Percentiles rank a stretch among this genome's conserved stretches.
These are phyloP conservation scores for Stylosanthes scabra DNA, from an alignment of 331 rosid genomes.

Conservation along the genomic window DNA sequence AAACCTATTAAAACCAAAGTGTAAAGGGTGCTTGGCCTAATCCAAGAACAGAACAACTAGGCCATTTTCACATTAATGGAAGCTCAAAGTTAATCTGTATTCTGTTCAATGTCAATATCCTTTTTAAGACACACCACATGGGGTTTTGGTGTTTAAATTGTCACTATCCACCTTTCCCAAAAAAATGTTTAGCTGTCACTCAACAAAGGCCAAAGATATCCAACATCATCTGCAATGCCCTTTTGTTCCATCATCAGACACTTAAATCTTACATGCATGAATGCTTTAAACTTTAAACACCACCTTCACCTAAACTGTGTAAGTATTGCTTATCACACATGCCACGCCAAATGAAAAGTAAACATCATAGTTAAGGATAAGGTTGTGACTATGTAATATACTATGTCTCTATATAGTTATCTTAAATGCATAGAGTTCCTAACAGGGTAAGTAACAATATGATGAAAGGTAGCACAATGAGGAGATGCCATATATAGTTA, in stretches of 20 bases:
- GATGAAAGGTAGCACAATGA: conserved; percentile 32
- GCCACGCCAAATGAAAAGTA: not conserved
- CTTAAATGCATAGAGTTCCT: conserved; percentile 16
- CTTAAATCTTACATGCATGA: not conserved
- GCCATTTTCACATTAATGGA: conserved; percentile 40
- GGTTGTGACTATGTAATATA: not conserved
- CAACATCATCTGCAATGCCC: conserved; percentile 17
- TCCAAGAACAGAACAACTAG: conserved; percentile 37
- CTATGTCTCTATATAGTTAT: not conserved
- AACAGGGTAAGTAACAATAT: conserved; percentile 31
- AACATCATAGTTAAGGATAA: not conserved
- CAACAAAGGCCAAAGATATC: conserved; percentile 10
- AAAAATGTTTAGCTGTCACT: not conserved
- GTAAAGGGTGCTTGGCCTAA: conserved; percentile 33
- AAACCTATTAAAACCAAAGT: conserved; percentile 25
- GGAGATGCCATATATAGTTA: conserved; percentile 51
- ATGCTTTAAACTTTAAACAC: not conserved
- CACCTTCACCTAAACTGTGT: not conserved
- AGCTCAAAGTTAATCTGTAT: conserved; percentile 31
- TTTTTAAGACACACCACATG: conserved; percentile 50
- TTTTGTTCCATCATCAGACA: not conserved
- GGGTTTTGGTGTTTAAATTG: conserved; percentile 42
- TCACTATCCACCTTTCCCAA: conserved; percentile 30
- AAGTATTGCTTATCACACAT: not conserved
- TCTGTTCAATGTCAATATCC: conserved; percentile 29